phyloP scores from a whole-genome alignment of 177 flowering plant genomes.

The Vitis hybrid region DNA sequence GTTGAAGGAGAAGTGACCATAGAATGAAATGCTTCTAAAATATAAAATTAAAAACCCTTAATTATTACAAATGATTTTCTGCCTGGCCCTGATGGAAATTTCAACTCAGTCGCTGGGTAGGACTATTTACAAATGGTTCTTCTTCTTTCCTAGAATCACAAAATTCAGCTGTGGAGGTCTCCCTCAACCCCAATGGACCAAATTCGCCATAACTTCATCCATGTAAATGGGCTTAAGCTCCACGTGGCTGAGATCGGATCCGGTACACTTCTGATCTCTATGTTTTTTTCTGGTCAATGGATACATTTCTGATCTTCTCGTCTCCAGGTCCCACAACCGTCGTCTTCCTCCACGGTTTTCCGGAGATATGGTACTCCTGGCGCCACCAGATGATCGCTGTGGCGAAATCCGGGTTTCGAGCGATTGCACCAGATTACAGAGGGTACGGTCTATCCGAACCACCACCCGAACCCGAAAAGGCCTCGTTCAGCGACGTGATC shows the following conservation, averaged over 20 bases:
- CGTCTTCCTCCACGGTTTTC: constrained; percentile 57
- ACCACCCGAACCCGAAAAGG: constrained; percentile 42
- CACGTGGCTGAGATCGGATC: constrained; percentile 55
- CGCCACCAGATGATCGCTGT: constrained; percentile 60
- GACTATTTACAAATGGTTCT: too few relatives aligned
- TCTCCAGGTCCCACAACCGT: constrained; percentile 34
- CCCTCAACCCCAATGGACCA: constrained; percentile 26
- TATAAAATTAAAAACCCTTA: too few relatives aligned
- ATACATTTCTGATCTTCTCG: neutral
- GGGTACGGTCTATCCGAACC: constrained; percentile 61
- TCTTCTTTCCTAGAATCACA: too few relatives aligned
- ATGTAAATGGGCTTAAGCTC: constrained; percentile 41
- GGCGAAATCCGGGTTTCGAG: constrained; percentile 49
- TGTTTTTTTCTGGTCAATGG: neutral
- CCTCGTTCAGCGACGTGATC: constrained; percentile 32
- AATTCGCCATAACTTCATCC: constrained; percentile 33
- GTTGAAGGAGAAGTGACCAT: too few relatives aligned
- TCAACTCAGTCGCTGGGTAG: too few relatives aligned
- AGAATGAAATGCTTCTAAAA: too few relatives aligned
- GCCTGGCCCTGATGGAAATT: too few relatives aligned
- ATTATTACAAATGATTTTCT: too few relatives aligned
- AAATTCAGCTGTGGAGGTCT: too few relatives aligned
- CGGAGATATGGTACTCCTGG: constrained; percentile 72
- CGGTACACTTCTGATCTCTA: constrained; percentile 6
- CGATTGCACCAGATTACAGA: constrained; percentile 57